phyloP scores from a whole-genome alignment of 1,284 basidiomycete species.

The Ceratobasidium sp. region DNA sequence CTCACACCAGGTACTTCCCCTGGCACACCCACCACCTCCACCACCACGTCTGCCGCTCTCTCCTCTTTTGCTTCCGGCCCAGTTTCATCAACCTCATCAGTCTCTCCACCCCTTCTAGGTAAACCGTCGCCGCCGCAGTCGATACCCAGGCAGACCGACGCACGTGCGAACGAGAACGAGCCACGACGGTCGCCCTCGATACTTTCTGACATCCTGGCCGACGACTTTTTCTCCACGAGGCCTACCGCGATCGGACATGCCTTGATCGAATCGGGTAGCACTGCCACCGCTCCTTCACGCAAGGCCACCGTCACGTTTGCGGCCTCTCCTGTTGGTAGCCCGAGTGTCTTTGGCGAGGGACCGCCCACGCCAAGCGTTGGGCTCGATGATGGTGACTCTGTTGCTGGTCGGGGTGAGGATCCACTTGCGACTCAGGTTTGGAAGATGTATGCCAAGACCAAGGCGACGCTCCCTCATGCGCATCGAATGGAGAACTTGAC shows the following conservation, averaged over 20 bases:
- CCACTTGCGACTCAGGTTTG: slow-evolving; percentile 96
- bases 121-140: slow-evolving; percentile 45
- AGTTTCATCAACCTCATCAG: slow-evolving; percentile 55
- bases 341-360: slow-evolving; percentile 14
- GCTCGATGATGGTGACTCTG: slow-evolving; percentile 18
- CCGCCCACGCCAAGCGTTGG: slow-evolving; percentile 24
- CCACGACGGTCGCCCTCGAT: slow-evolving; percentile 66
- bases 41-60: slow-evolving; percentile 62
- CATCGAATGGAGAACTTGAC: slow-evolving; percentile 98
- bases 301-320: slow-evolving; percentile 48
- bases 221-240: slow-evolving; percentile 68
- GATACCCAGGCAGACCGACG: slow-evolving; percentile 22
- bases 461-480: slow-evolving; percentile 88
- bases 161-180: slow-evolving; percentile 45
- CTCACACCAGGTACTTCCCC: slow-evolving; percentile 37
- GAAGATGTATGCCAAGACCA: slow-evolving; percentile 95
- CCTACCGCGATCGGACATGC: slow-evolving; percentile 52
- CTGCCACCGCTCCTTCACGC: slow-evolving; percentile 56
- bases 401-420: slow-evolving; percentile 66
- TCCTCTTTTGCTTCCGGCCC: slow-evolving; percentile 55
- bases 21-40: slow-evolving; percentile 57
- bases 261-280: slow-evolving; percentile 53
- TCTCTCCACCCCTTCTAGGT: slow-evolving; percentile 54
- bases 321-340: slow-evolving; percentile 27
- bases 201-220: slow-evolving; percentile 74